Percentiles rank a stretch among this genome's conserved stretches.
phyloP scores from a whole-genome alignment of 2,329 filamentous ascomycete genomes.

The Apiospora rasikravindrae region DNA sequence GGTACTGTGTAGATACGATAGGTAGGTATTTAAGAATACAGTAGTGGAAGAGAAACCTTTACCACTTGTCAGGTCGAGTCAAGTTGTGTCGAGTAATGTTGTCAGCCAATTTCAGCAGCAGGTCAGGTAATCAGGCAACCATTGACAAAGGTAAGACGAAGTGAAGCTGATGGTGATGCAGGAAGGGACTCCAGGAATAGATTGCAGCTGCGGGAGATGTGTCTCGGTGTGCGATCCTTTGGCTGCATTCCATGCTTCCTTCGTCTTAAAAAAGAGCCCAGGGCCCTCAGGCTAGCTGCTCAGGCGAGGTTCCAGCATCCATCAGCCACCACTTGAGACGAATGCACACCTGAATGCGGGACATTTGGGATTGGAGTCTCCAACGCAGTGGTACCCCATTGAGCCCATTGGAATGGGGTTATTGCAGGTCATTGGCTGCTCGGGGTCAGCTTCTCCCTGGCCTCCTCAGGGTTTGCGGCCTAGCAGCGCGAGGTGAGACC shows the following conservation, averaged over 20 bases:
- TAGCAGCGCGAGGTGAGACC: slow-evolving; percentile 9
- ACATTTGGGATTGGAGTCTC: slow-evolving; percentile 17
- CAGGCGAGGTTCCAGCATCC: slow-evolving; percentile 9
- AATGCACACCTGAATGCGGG: slow-evolving; percentile 16
- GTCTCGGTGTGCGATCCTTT: not conserved
- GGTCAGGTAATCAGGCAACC: slow-evolving; percentile 11
- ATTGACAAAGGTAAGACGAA: not conserved
- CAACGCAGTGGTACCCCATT: slow-evolving; percentile 9
- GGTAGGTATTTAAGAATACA: not conserved
- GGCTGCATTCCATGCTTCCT: not conserved
- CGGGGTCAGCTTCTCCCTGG: not conserved
- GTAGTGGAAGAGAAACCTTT: slow-evolving; percentile 1
- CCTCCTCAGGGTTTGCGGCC: slow-evolving; percentile 13
- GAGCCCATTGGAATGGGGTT: slow-evolving; percentile 6
- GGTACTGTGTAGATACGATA: not conserved
- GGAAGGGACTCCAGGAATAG: not conserved
- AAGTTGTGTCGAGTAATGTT: not conserved
- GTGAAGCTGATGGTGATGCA: not conserved
- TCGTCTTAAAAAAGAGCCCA: not conserved
- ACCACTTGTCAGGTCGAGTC: slow-evolving; percentile 6
- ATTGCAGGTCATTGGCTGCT: slow-evolving; percentile 1
- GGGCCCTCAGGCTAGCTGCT: not conserved
- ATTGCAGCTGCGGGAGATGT: not conserved
- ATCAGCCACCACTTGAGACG: slow-evolving; percentile 18
- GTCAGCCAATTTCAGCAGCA: slow-evolving; percentile 6